phyloP scores from a whole-genome alignment of 768 basidiomycete genomes.

The Lyophyllum atratum region DNA sequence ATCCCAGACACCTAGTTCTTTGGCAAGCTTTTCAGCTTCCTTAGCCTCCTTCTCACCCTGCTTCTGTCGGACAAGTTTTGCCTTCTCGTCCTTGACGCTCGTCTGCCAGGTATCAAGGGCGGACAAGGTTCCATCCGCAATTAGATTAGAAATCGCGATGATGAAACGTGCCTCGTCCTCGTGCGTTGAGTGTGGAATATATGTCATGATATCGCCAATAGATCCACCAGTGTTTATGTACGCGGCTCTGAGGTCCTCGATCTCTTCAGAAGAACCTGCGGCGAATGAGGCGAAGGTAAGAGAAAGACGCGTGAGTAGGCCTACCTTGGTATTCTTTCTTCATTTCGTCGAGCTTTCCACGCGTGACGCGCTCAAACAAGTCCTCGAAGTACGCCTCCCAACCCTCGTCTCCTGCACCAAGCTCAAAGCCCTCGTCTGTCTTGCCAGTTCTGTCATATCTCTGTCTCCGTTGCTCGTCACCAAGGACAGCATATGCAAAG shows the following conservation, averaged over 20 bases:
- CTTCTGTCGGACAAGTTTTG: constrained; percentile 71
- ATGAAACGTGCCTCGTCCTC: constrained; percentile 89
- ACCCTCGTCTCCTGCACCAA: constrained; percentile 75
- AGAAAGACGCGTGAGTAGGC: constrained; percentile 7
- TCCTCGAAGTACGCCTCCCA: constrained; percentile 97
- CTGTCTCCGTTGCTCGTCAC: constrained; percentile 72
- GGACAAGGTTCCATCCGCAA: constrained; percentile 60
- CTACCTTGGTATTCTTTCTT: constrained; percentile 93
- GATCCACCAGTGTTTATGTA: constrained; percentile 75
- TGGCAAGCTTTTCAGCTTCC: constrained; percentile 84
- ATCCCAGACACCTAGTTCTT: constrained; percentile 92
- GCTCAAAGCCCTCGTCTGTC: constrained; percentile 77
- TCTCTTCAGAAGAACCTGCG: constrained; percentile 84
- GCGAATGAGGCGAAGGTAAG: not conserved
- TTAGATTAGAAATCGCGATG: constrained; percentile 62
- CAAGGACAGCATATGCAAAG: constrained; percentile 88
- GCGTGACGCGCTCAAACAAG: constrained; percentile 85
- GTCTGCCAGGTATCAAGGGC: constrained; percentile 64
- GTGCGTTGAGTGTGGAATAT: constrained; percentile 82
- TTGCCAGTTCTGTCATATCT: constrained; percentile 86
- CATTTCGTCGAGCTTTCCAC: constrained; percentile 87
- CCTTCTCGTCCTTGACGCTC: constrained; percentile 79
- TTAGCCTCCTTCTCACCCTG: constrained; percentile 75
- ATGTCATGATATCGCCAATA: constrained; percentile 78
- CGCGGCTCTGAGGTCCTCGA: constrained; percentile 73